Evolutionary conservation across 164 flowering plant species (phyloP).

Genomic region (Liriodendron chinense): DNA sequence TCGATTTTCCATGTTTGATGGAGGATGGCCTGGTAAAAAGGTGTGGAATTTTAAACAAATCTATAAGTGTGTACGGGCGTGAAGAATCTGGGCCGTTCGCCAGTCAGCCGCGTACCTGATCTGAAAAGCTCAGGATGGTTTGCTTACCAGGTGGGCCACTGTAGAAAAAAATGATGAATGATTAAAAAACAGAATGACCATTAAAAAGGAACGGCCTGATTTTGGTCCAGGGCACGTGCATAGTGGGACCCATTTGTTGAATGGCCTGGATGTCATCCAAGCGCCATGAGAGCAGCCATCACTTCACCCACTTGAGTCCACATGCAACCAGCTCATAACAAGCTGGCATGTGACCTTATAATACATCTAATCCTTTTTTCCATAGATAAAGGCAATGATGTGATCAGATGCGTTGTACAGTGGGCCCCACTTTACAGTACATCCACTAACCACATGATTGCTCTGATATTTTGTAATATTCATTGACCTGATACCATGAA

Average conservation of each 20-base stretch:
- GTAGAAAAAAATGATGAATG: no score
- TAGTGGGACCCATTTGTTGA: not conserved
- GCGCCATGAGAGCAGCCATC: not conserved
- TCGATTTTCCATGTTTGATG: no score
- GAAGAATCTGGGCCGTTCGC: no score
- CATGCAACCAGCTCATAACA: not conserved
- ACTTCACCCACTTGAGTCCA: not conserved
- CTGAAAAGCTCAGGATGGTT: no score
- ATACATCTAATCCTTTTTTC: not conserved
- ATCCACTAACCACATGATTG: not conserved
- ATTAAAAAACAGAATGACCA: no score
- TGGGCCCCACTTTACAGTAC: not conserved
- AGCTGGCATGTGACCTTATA: not conserved
- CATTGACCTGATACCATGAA: not conserved
- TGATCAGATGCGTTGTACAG: not conserved
- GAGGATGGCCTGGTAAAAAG: no score
- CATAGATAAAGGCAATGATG: not conserved
- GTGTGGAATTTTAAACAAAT: no score
- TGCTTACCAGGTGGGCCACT: no score
- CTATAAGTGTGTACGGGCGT: no score
- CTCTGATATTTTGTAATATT: not conserved
- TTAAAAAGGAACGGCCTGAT: no score
- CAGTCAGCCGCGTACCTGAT: no score
- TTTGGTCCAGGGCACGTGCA: not conserved
- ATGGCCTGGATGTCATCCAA: not conserved